phyloP scores from a whole-genome alignment of 2,329 filamentous ascomycete species.

The Corniculantispora saksenae region DNA sequence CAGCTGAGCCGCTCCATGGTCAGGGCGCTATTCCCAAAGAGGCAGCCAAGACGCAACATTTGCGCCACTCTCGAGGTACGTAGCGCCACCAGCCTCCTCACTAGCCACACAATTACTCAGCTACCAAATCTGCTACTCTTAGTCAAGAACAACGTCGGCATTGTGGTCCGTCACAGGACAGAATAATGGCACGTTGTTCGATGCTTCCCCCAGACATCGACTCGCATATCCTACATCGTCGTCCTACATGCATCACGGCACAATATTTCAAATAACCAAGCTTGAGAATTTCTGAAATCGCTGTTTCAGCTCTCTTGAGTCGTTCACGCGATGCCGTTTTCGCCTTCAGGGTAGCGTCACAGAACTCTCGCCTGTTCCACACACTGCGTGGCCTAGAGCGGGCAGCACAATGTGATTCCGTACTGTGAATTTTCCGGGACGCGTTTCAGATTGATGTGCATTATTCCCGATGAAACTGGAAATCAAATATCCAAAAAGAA shows the following conservation, averaged over 20 bases:
- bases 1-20: not conserved
- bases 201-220: not conserved
- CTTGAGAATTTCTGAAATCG: not conserved
- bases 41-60: constrained; percentile 34
- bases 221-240: not conserved
- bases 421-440: not conserved
- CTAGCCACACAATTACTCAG: not conserved
- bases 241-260: not conserved
- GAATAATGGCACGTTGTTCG: too few species aligned
- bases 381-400: not conserved
- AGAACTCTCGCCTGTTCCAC: not conserved
- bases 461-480: constrained; percentile 3
- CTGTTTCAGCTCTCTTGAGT: constrained; percentile 6
- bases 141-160: too few species aligned
- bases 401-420: not conserved
- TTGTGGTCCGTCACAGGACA: too few species aligned
- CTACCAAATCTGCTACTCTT: not conserved
- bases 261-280: not conserved
- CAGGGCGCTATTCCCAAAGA: constrained; percentile 30
- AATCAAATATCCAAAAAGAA: not conserved
- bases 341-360: constrained; percentile 6
- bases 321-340: not conserved
- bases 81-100: not conserved
- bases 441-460: constrained; percentile 6
- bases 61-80: constrained; percentile 3